Percentiles rank a stretch among this genome's conserved stretches.
Evolutionary conservation across 257 asterid species (phyloP).

Genomic region (Galeopsis tetrahit): DNA sequence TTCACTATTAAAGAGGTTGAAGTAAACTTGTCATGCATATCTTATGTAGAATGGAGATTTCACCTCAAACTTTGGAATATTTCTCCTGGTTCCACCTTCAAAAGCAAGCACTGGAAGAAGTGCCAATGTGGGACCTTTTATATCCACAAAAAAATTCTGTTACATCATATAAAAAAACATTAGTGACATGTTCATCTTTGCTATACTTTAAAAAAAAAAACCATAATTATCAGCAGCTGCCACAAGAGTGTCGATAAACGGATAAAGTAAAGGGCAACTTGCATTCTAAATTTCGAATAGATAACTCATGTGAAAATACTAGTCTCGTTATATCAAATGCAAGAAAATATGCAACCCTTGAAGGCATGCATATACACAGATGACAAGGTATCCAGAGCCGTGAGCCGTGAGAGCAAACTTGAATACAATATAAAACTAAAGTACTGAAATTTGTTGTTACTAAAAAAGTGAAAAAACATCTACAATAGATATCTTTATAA

Average conservation of each 20-base stretch:
- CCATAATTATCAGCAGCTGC: not conserved
- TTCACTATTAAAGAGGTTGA: conserved; percentile 1
- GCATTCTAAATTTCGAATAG: not conserved
- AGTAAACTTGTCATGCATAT: not conserved
- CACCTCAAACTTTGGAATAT: conserved; percentile 94
- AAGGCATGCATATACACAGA: not conserved
- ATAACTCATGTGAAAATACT: conserved; percentile 15
- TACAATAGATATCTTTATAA: not conserved
- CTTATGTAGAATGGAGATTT: conserved; percentile 14
- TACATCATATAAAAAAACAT: conserved; percentile 26
- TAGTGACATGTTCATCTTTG: not conserved
- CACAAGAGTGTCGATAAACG: not conserved
- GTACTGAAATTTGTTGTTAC: not conserved
- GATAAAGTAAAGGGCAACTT: conserved; percentile 10
- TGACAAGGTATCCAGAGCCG: conserved; percentile 2
- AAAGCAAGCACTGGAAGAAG: conserved; percentile 89
- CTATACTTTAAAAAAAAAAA: conserved; percentile 10
- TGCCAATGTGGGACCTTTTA: conserved; percentile 85
- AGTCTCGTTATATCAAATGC: not conserved
- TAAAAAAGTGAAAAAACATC: not conserved
- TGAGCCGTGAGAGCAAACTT: not conserved
- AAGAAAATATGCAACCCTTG: not conserved
- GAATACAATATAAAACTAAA: not conserved
- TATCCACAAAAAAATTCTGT: conserved; percentile 90
- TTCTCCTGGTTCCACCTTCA: conserved; percentile 98